Evolutionary conservation across 1,139 yeast genomes (phyloP).

Genomic region (Lizanozyma gosingica): DNA sequence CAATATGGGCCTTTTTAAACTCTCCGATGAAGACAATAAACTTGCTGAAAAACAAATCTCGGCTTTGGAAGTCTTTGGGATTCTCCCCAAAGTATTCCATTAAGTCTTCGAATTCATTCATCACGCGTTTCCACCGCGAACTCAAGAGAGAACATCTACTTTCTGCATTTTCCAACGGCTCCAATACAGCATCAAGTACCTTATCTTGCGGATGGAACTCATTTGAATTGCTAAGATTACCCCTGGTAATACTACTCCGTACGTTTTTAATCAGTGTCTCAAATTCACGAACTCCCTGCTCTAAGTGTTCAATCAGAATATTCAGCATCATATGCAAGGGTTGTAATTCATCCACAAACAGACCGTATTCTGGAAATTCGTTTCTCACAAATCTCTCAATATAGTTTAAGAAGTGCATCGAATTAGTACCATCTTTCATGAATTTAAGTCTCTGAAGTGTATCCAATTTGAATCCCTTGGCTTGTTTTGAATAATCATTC

Average conservation of each 20-base stretch:
- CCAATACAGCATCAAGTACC: conserved; percentile 37
- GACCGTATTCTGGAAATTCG: conserved; percentile 68
- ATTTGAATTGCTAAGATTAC: conserved; percentile 62
- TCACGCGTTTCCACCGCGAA: conserved; percentile 46
- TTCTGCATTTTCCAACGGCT: conserved; percentile 56
- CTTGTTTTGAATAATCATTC: conserved; percentile 79
- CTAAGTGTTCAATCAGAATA: conserved; percentile 67
- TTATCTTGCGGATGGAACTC: conserved; percentile 73
- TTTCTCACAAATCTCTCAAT: conserved; percentile 73
- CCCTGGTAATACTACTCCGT: conserved; percentile 50
- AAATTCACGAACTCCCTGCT: conserved; percentile 61
- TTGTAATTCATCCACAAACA: conserved; percentile 67
- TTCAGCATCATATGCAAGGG: conserved; percentile 58
- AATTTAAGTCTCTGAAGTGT: conserved; percentile 77
- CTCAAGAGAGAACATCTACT: conserved; percentile 49
- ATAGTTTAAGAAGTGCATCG: conserved; percentile 77
- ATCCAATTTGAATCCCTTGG: conserved; percentile 74
- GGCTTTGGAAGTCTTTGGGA: conserved; percentile 41
- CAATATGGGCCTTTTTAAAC: conserved; percentile 38
- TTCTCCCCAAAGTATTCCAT: conserved; percentile 86
- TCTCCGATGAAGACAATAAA: conserved; percentile 30
- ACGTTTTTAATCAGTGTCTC: conserved; percentile 46
- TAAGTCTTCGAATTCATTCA: conserved; percentile 45
- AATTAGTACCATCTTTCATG: conserved; percentile 74
- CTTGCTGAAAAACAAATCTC: conserved; percentile 30